Conservation (phyloP, 768 basidiomycete species). For the Phanerochaete sordida region DNA sequence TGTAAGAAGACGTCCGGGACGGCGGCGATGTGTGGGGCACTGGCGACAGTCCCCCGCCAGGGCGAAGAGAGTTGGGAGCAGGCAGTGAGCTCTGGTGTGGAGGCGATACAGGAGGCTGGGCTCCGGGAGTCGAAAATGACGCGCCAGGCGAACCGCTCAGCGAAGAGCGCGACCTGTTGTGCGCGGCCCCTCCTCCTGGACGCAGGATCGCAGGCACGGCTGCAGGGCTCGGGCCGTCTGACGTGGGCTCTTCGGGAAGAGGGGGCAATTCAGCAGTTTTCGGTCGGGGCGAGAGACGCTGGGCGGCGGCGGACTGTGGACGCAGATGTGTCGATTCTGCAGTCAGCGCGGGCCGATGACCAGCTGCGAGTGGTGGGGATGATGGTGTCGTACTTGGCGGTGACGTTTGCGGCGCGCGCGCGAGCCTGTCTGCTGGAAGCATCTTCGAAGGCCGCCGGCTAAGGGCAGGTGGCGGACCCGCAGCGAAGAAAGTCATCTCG, state of each 20-base stretch:
- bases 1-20: neutral
- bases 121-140: neutral
- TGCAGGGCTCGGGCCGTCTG: neutral
- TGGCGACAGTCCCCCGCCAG: neutral
- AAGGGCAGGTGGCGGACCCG: conserved; percentile 47
- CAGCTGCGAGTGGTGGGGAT: neutral
- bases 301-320: neutral
- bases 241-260: neutral
- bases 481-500: conserved; percentile 91
- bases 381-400: neutral
- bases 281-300: neutral
- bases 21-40: neutral
- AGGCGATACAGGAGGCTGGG: neutral
- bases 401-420: conserved; percentile 9
- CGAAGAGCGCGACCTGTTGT: neutral
- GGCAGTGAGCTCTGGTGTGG: conserved; percentile 9
- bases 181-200: conserved; percentile 27
- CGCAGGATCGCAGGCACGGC: conserved; percentile 40
- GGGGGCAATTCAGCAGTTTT: neutral
- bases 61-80: neutral
- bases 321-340: neutral
- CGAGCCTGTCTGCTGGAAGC: conserved; percentile 23
- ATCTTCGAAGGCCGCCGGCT: conserved; percentile 30
- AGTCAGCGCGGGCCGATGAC: neutral
- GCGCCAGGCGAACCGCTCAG: neutral